These are phyloP conservation scores for Corymbia citriodora DNA, from an alignment of 441 rosid species.

Conservation along the genomic window DNA sequence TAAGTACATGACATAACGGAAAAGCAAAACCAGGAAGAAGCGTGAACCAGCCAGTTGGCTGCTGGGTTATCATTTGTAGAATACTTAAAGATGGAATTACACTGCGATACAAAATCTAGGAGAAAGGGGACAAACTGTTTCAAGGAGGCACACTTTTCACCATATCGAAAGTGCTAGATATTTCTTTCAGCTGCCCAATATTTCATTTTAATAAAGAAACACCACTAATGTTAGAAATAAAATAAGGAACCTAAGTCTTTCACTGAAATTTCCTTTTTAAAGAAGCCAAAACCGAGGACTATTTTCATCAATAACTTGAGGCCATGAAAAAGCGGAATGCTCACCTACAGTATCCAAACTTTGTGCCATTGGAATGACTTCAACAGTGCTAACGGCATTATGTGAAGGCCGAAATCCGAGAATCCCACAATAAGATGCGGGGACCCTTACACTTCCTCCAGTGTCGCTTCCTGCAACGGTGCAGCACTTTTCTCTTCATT, in stretches of 20 bases:
- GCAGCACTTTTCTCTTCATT: slow-evolving; percentile 1
- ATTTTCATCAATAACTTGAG: background rate
- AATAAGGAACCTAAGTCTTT: background rate
- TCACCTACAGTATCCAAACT: slow-evolving; percentile 95
- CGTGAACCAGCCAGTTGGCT: background rate
- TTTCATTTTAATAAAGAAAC: background rate
- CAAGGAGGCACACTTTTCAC: background rate
- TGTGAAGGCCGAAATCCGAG: slow-evolving; percentile 85
- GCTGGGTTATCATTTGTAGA: background rate
- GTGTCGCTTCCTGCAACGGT: slow-evolving; percentile 68
- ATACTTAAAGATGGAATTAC: background rate
- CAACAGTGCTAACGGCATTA: slow-evolving; percentile 42
- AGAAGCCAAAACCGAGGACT: background rate
- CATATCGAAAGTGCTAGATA: background rate
- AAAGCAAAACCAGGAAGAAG: background rate
- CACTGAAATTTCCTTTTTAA: background rate
- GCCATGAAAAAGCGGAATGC: background rate
- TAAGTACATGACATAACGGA: background rate
- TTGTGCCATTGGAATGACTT: slow-evolving; percentile 86
- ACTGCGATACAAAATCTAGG: background rate
- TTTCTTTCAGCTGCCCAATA: background rate
- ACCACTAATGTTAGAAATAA: background rate
- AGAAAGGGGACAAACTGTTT: background rate
- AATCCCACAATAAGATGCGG: slow-evolving; percentile 83
- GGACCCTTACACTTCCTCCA: slow-evolving; percentile 90